These are phyloP conservation scores for Camellia granthamiana DNA, from an alignment of 148 eudicot genomes.

Conservation along the genomic window DNA sequence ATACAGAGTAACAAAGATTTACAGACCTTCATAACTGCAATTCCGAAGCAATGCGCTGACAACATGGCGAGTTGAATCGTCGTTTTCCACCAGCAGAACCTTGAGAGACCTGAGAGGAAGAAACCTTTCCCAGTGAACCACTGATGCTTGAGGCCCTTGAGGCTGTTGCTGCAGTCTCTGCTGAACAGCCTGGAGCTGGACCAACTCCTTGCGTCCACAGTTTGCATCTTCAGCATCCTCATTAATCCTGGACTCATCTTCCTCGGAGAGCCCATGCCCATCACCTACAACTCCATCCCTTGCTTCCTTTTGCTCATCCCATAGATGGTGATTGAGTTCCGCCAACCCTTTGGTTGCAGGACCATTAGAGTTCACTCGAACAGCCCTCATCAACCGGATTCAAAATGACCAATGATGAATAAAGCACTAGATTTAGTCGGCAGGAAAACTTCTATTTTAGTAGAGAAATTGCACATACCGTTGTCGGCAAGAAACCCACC, in stretches of 20 bases:
- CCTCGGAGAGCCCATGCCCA: constrained; percentile 44
- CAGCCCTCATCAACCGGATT: constrained; percentile 61
- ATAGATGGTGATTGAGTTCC: constrained; percentile 32
- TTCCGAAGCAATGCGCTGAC: constrained; percentile 77
- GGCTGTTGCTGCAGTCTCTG: constrained; percentile 33
- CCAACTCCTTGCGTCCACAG: constrained; percentile 19
- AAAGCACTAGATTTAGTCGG: constrained; percentile 28
- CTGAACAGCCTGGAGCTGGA: constrained; percentile 23
- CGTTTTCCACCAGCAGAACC: constrained; percentile 72
- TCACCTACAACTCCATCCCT: constrained; percentile 35
- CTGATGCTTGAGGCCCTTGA: constrained; percentile 42
- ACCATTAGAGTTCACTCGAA: constrained; percentile 35
- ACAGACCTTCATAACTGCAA: constrained; percentile 80
- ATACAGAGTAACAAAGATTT: background rate
- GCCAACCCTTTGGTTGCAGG: constrained; percentile 34
- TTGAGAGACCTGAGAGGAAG: constrained; percentile 62
- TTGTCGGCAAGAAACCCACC: constrained; percentile 30
- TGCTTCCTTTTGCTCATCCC: constrained; percentile 39
- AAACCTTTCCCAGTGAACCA: constrained; percentile 69
- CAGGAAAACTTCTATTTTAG: constrained; percentile 28
- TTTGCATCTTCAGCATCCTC: constrained; percentile 24
- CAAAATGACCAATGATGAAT: constrained; percentile 36
- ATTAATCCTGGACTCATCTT: constrained; percentile 38
- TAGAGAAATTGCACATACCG: constrained; percentile 39
- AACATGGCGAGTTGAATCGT: constrained; percentile 79